Evolutionary conservation across 768 basidiomycete genomes (phyloP).

Genomic region (Pisolithus orientalis): DNA sequence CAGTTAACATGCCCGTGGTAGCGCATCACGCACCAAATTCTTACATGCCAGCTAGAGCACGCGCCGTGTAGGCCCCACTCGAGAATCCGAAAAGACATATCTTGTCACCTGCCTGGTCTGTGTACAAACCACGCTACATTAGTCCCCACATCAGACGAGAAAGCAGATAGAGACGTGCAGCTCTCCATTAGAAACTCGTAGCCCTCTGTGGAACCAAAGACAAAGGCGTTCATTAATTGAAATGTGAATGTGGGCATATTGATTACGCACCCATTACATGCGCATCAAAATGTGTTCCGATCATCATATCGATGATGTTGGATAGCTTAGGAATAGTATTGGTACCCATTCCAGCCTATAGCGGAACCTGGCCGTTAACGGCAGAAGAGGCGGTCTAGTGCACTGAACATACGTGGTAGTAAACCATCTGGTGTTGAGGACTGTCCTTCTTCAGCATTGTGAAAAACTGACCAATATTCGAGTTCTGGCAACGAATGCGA

Average conservation of each 20-base stretch:
- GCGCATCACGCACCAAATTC: slow-evolving; percentile 8
- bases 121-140: neutral
- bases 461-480: slow-evolving; percentile 65
- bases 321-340: slow-evolving; percentile 55
- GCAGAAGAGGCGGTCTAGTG: neutral
- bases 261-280: slow-evolving; percentile 58
- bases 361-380: neutral
- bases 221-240: neutral
- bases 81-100: slow-evolving; percentile 82
- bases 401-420: slow-evolving; percentile 52
- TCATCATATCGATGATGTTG: slow-evolving; percentile 52
- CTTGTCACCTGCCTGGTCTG: slow-evolving; percentile 65
- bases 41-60: slow-evolving; percentile 70
- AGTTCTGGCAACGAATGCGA: slow-evolving; percentile 43
- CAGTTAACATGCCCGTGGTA: neutral
- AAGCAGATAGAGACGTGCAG: slow-evolving; percentile 33
- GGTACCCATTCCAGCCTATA: slow-evolving; percentile 66
- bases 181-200: slow-evolving; percentile 80
- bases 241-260: neutral
- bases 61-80: slow-evolving; percentile 65
- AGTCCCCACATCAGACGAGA: too few species aligned
- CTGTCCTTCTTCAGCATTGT: slow-evolving; percentile 67
- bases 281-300: slow-evolving; percentile 57
- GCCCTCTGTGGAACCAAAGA: slow-evolving; percentile 37
- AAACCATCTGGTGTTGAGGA: slow-evolving; percentile 55